phyloP scores from a whole-genome alignment of 2,329 filamentous ascomycete genomes.

The Arthroderma uncinatum region DNA sequence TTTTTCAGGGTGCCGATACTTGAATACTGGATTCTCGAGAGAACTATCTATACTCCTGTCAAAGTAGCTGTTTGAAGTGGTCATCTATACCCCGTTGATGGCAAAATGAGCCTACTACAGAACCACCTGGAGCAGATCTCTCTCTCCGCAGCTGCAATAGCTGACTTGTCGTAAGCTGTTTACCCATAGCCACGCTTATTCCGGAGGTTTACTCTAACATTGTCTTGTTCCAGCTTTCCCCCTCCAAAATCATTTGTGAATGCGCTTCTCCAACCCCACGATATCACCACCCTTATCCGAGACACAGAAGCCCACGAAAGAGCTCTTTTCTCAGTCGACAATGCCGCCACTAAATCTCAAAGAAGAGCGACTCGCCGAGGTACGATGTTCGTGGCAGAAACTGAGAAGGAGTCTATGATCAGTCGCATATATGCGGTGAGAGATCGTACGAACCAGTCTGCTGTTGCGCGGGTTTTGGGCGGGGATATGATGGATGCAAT shows the following conservation, averaged over 20 bases:
- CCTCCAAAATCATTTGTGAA: constrained; percentile 92
- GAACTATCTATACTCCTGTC: neutral
- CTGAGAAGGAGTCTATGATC: constrained; percentile 33
- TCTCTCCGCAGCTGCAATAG: constrained; percentile 64
- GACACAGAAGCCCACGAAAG: constrained; percentile 93
- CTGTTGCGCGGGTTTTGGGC: constrained; percentile 80
- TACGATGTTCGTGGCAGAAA: constrained; percentile 38
- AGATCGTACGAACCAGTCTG: constrained; percentile 51
- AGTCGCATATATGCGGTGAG: constrained; percentile 37
- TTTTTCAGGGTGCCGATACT: too few species aligned
- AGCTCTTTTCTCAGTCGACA: constrained; percentile 84
- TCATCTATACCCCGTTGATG: neutral
- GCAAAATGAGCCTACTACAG: constrained; percentile 54
- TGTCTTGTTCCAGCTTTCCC: constrained; percentile 46
- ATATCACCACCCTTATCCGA: constrained; percentile 88
- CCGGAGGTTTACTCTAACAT: neutral
- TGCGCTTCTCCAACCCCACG: constrained; percentile 72
- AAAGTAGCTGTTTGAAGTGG: neutral
- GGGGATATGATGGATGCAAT: constrained; percentile 78
- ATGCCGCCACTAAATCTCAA: constrained; percentile 43
- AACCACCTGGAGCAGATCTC: constrained; percentile 66
- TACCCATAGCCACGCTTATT: neutral
- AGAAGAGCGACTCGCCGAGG: constrained; percentile 38
- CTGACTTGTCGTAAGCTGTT: constrained; percentile 56
- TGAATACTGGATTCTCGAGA: too few species aligned